Evolutionary conservation across 371 early-diverging fungal genomes (phyloP).

Genomic region (Caulochytrium protostelioides): DNA sequence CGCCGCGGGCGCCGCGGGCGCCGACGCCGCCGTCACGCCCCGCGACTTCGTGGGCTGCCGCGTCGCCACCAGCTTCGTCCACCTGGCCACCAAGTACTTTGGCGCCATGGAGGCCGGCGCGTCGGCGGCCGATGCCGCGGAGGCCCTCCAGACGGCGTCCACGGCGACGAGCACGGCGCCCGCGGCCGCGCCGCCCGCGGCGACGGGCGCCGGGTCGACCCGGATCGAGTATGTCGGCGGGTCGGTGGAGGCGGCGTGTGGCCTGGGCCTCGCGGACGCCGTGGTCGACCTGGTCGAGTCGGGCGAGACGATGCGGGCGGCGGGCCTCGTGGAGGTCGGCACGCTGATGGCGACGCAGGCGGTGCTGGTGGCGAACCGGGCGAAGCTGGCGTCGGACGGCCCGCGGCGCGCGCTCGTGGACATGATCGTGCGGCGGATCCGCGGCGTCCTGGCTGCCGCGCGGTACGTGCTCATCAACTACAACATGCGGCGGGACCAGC

Average conservation of each 20-base stretch:
- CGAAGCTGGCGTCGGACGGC: constrained; percentile 24
- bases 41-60: constrained; percentile 65
- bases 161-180: not conserved
- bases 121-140: constrained; percentile 4
- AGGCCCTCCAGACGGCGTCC: constrained; percentile 1
- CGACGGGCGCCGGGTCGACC: constrained; percentile 20
- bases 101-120: constrained; percentile 39
- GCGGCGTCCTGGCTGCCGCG: constrained; percentile 73
- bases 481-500: constrained; percentile 44
- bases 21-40: no score
- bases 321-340: constrained; percentile 66
- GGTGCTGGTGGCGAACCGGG: constrained; percentile 49
- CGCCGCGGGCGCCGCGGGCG: no score
- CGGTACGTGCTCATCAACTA: constrained; percentile 71
- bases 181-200: not conserved
- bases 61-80: constrained; percentile 77
- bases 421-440: constrained; percentile 55
- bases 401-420: constrained; percentile 43
- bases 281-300: constrained; percentile 64
- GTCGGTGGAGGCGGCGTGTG: constrained; percentile 87
- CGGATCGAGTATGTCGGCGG: constrained; percentile 66
- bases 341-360: constrained; percentile 65
- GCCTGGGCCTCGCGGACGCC: constrained; percentile 84
- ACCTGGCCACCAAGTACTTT: constrained; percentile 41
- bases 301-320: constrained; percentile 96